Conservation (phyloP, 2,329 filamentous ascomycete species). For the Trichophyton rubrum region DNA sequence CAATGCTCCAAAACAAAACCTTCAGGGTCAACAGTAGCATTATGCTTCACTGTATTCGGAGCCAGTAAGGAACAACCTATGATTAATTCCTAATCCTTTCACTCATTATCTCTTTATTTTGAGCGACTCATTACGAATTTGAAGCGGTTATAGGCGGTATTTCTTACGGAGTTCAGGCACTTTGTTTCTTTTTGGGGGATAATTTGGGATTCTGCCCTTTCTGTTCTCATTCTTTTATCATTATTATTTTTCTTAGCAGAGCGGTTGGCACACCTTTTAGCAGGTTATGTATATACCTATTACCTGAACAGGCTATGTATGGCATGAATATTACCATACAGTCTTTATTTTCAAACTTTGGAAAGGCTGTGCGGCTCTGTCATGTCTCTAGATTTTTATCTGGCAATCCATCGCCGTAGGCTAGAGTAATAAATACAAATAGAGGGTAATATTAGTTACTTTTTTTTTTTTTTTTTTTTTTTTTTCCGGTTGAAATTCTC, state of each 20-base stretch:
- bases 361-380: background rate
- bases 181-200: background rate
- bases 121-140: background rate
- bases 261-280: background rate
- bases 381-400: background rate
- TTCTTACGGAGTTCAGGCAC: background rate
- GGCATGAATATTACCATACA: too few relatives aligned
- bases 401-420: background rate
- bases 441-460: background rate
- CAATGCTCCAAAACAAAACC: constrained; percentile 10
- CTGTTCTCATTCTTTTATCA: background rate
- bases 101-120: background rate
- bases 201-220: background rate
- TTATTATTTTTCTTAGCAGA: background rate
- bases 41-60: background rate
- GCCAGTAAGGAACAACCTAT: background rate
- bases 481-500: background rate
- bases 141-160: background rate
- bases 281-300: background rate
- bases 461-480: background rate
- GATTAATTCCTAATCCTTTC: background rate
- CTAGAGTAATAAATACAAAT: constrained; percentile 1
- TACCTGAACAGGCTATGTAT: background rate
- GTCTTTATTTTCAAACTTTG: too few relatives aligned
- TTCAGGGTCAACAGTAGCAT: constrained; percentile 2